A percentile compares a stretch with the other conserved stretches of the same genome.
Conservation (phyloP, 2,329 filamentous ascomycete species). For the Colletotrichum kahawae region DNA sequence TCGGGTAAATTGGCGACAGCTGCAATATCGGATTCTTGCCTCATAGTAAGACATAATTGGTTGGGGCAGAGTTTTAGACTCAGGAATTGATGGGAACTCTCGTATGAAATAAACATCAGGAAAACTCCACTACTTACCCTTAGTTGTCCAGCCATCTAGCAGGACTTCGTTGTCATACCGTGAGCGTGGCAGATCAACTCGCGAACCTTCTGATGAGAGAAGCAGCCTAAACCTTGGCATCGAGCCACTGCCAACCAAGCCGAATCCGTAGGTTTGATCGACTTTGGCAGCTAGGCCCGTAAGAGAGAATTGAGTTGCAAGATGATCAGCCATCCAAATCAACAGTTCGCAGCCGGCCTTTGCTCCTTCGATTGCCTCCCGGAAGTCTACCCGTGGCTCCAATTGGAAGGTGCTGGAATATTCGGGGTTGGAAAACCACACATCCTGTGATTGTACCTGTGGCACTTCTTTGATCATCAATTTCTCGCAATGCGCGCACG, state of each 20-base stretch:
- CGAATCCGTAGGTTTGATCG: background rate
- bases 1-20: background rate
- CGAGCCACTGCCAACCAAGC: background rate
- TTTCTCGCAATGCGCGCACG: background rate
- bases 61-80: background rate
- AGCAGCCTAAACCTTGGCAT: background rate
- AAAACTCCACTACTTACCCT: background rate
- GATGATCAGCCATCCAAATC: background rate
- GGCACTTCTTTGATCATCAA: background rate
- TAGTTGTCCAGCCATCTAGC: background rate
- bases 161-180: background rate
- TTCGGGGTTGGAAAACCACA: background rate
- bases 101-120: background rate
- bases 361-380: background rate
- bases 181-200: background rate
- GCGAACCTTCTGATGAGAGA: background rate
- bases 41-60: background rate
- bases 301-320: background rate
- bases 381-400: background rate
- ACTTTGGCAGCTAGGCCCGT: background rate
- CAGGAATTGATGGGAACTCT: background rate
- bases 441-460: background rate
- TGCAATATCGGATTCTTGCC: no score
- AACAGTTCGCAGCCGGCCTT: background rate
- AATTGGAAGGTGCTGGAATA: background rate